A percentile compares a stretch with the other conserved stretches of the same genome.
phyloP scores from a whole-genome alignment of 2,329 filamentous ascomycete species.

The Pseudonectria buxi region DNA sequence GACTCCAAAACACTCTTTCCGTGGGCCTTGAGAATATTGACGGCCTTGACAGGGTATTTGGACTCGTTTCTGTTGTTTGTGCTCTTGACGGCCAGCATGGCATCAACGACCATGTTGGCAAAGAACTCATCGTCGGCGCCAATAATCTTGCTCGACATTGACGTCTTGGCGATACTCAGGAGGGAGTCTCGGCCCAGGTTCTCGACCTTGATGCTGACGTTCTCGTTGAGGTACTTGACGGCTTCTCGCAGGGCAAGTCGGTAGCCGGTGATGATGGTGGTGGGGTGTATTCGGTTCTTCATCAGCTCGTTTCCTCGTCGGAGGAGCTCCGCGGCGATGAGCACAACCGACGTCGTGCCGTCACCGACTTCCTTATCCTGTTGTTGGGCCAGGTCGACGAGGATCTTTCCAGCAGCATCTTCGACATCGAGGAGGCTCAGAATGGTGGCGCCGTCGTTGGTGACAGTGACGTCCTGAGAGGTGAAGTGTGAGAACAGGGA shows the following conservation, averaged over 20 bases:
- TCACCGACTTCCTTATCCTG: conserved; percentile 99
- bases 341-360: conserved; percentile 93
- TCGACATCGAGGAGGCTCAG: conserved; percentile 92
- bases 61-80: conserved; percentile 83
- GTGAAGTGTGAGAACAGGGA: conserved; percentile 14
- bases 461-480: conserved; percentile 85
- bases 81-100: conserved; percentile 85
- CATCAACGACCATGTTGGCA: conserved; percentile 93
- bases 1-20: conserved; percentile 89
- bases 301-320: conserved; percentile 93
- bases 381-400: conserved; percentile 95
- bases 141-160: conserved; percentile 99
- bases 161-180: conserved; percentile 93
- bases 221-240: conserved; percentile 98
- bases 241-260: conserved; percentile 90
- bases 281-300: conserved; percentile 99
- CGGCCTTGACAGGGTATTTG: conserved; percentile 98
- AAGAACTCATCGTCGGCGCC: conserved; percentile 95
- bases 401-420: conserved; percentile 95
- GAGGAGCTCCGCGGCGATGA: conserved; percentile 93
- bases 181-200: conserved; percentile 83
- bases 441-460: conserved; percentile 97
- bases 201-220: conserved; percentile 94
- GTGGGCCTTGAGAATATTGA: conserved; percentile 97
- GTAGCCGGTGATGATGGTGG: conserved; percentile 98